Evolutionary conservation across 2,329 filamentous ascomycete species (phyloP).

Genomic region (Ophiostoma sp.): DNA sequence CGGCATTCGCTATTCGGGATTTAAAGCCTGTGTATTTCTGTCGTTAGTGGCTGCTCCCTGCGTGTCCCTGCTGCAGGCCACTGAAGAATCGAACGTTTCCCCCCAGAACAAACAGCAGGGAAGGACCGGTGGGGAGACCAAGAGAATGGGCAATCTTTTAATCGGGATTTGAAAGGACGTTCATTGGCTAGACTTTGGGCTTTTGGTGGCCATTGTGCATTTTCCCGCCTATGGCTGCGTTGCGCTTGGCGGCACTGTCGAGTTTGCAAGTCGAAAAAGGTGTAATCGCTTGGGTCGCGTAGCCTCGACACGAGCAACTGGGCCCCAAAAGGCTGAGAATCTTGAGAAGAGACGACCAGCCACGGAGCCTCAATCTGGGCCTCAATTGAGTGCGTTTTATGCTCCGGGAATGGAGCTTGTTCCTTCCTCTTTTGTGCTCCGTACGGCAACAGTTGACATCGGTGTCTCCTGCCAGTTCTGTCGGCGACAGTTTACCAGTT

Average conservation of each 20-base stretch:
- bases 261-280: conserved; percentile 13
- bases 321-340: not conserved
- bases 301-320: conserved; percentile 13
- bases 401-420: not conserved
- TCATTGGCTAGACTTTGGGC: not conserved
- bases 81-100: not conserved
- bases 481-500: not conserved
- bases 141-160: not conserved
- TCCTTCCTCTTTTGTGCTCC: not conserved
- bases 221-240: not conserved
- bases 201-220: not conserved
- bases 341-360: not conserved
- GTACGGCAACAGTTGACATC: not conserved
- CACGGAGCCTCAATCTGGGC: not conserved
- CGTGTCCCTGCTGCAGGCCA: not conserved
- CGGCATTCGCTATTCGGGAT: conserved; percentile 26
- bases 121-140: not conserved
- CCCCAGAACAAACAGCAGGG: not conserved
- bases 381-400: not conserved
- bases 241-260: conserved; percentile 12
- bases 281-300: not conserved
- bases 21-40: not conserved
- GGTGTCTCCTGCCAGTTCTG: not conserved
- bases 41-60: not conserved
- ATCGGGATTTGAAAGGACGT: conserved; percentile 18